Percentiles rank a stretch among this genome's conserved stretches.
These are phyloP conservation scores for Chlorella sp. DNA, from an alignment of 139 green algal genomes.

Conservation along the genomic window DNA sequence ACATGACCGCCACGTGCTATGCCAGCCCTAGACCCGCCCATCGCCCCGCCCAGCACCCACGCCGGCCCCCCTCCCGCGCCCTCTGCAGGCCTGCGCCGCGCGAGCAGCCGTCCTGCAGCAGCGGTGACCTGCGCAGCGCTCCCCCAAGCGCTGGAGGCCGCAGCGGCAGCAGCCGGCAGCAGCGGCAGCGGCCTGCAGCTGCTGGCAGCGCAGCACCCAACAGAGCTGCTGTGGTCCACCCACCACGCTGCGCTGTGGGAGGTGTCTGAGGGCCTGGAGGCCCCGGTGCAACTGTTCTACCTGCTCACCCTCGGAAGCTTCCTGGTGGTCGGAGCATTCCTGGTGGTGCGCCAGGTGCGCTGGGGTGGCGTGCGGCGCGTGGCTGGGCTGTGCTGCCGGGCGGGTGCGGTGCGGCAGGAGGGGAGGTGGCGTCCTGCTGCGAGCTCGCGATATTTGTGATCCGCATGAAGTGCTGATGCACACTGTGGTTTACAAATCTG, in stretches of 20 bases:
- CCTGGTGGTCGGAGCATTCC: slow-evolving; percentile 85
- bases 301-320: slow-evolving; percentile 88
- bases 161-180: background rate
- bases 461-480: too few relatives aligned
- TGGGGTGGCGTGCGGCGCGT: background rate
- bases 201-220: background rate
- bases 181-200: slow-evolving; percentile 7
- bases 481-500: too few relatives aligned
- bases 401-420: too few relatives aligned
- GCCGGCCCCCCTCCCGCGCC: background rate
- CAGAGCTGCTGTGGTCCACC: background rate
- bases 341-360: slow-evolving; percentile 89
- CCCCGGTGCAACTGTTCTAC: slow-evolving; percentile 93
- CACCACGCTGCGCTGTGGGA: slow-evolving; percentile 33
- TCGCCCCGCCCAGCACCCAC: too few relatives aligned
- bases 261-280: slow-evolving; percentile 84
- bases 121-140: background rate
- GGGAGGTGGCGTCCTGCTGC: too few relatives aligned
- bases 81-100: background rate
- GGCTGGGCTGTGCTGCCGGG: too few relatives aligned
- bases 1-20: too few relatives aligned
- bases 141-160: background rate
- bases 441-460: too few relatives aligned
- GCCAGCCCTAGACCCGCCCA: background rate
- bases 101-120: background rate